Base-by-base conservation (phyloP, 768 basidiomycete species). In the Coprinopsis strossmayeri region DNA sequence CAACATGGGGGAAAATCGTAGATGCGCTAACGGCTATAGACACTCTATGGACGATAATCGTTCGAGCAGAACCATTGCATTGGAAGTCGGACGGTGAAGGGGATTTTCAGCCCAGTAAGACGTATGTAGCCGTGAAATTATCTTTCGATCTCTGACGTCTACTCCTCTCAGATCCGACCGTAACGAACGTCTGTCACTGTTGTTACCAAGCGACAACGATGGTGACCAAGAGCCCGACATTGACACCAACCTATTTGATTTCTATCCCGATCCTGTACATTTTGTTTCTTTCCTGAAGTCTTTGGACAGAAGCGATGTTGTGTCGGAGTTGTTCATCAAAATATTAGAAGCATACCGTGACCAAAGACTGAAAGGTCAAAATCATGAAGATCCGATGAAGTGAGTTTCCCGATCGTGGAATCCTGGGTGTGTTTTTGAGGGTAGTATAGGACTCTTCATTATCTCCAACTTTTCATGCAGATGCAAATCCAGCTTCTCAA, bases 401-500 rank as follows among this genome's bases (percentile, higher is more conserved):
- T 84, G 40, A 47, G 67, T 55, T 15, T 24, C 4, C 5, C 18
- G 11, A 39, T 5, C 3, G n/a, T 45, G 48, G 43, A 34, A 18
- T 24, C 1, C 32, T 7, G 1, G 23, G 20, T 32, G 27, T n/a
- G n/a, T 10, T 26, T 24, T 46, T 51, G 5, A 52, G 7, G 28
- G 12, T 20, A 30, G 27, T 10, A 28, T 48, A 89, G 87, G 52
- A 77, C 81, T 0, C 58, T 97, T 27, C 69, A 87, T 3, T 81
- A 81, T 54, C 73, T 95, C 20, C 91, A 94, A 59, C 70, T 95
- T 28, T 79, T 91, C 27, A 71, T 92, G 52, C 81, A 86, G 56
- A 85, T 96, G 72, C 88, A 93, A 61, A 71, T 78, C 1, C 74
- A 81, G 45, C 66, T 91, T 3, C 75, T 82, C 0, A 69, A 73